phyloP scores from a whole-genome alignment of 495 filamentous ascomycete genomes.

The Xylaria venustula region DNA sequence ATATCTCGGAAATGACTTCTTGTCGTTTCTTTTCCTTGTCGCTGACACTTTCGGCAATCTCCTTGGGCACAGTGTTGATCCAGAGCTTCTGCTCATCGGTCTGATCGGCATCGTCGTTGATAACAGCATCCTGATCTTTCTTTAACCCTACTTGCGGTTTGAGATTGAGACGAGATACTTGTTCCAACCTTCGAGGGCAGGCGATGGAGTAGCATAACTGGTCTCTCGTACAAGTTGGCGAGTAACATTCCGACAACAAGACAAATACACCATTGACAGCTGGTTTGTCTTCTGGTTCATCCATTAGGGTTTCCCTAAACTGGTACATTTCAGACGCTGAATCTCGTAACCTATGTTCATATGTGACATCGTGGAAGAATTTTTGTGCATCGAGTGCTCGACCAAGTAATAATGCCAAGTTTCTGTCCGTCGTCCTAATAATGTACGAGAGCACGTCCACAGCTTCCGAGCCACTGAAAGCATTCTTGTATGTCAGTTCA shows the following conservation, averaged over 20 bases:
- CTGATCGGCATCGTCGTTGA: constrained; percentile 78
- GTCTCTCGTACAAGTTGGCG: constrained; percentile 92
- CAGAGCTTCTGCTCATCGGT: constrained; percentile 97
- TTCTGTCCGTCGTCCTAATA: constrained; percentile 94
- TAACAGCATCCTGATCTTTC: constrained; percentile 70
- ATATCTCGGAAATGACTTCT: constrained; percentile 96
- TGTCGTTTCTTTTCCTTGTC: constrained; percentile 97
- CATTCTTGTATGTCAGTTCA: constrained; percentile 93
- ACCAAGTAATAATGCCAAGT: constrained; percentile 89
- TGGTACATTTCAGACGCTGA: constrained; percentile 90
- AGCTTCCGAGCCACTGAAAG: constrained; percentile 91
- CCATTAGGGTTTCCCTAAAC: constrained; percentile 88
- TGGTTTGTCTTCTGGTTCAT: constrained; percentile 69
- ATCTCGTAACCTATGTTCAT: constrained; percentile 93
- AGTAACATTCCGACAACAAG: constrained; percentile 94
- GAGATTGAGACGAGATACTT: constrained; percentile 89
- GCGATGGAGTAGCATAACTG: constrained; percentile 98
- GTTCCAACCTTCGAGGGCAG: constrained; percentile 90
- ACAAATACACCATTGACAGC: constrained; percentile 97
- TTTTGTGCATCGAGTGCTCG: constrained; percentile 96
- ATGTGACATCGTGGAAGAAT: constrained; percentile 99
- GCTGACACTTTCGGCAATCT: constrained; percentile 81
- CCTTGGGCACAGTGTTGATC: constrained; percentile 98
- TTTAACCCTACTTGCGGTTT: constrained; percentile 86
- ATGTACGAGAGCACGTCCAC: constrained; percentile 93